These are phyloP conservation scores for Kockovaella imperatae DNA, from an alignment of 768 basidiomycete genomes.

Conservation along the genomic window DNA sequence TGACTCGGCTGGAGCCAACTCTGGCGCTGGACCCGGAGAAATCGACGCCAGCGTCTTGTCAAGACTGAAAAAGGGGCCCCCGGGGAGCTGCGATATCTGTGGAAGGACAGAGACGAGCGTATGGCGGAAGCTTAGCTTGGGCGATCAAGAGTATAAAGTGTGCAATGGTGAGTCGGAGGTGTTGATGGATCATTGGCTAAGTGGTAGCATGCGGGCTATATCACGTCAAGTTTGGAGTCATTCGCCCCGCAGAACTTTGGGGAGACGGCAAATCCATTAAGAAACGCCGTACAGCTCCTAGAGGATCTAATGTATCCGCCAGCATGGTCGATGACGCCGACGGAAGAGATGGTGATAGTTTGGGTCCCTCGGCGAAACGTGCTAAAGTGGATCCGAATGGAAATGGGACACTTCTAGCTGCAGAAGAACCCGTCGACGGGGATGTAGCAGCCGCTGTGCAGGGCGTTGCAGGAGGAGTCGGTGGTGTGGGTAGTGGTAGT, in stretches of 20 bases:
- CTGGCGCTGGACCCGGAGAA: neutral
- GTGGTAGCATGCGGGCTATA: constrained; percentile 33
- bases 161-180: constrained; percentile 31
- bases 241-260: constrained; percentile 36
- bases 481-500: no score
- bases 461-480: no score
- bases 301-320: no score
- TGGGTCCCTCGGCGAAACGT: no score
- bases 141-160: constrained; percentile 20
- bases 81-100: constrained; percentile 39
- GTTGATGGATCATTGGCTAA: neutral
- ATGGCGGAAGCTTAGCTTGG: constrained; percentile 31
- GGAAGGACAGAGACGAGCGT: constrained; percentile 30
- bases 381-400: no score
- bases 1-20: neutral
- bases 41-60: constrained; percentile 12
- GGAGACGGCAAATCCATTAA: constrained; percentile 30
- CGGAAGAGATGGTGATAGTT: no score
- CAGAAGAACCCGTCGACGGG: no score
- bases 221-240: constrained; percentile 30
- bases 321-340: neutral
- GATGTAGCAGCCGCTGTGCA: no score
- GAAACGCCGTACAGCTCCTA: constrained; percentile 12
- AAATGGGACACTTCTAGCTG: no score
- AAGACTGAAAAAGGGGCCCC: constrained; percentile 24